Conservation (phyloP, 768 basidiomycete genomes). For the Nidula microcarpa region DNA sequence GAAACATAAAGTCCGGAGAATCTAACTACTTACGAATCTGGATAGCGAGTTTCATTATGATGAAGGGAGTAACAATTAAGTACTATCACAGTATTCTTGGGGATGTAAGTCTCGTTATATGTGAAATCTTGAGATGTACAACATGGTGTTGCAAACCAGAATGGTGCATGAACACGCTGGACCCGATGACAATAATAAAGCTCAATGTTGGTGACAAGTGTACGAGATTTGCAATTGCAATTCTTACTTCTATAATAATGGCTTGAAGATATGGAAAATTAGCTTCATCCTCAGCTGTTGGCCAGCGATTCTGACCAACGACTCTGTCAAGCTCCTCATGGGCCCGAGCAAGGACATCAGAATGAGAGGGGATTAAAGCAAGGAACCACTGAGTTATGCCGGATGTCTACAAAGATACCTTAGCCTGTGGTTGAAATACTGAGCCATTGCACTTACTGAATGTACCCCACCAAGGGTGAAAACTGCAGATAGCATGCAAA, state of each 20-base stretch:
- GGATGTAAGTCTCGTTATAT: constrained; percentile 33
- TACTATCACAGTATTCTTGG: constrained; percentile 32
- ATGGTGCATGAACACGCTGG: constrained; percentile 29
- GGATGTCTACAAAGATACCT: constrained; percentile 16
- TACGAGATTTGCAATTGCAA: no score
- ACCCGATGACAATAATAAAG: constrained; percentile 24
- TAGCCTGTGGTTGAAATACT: no score
- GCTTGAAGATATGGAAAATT: constrained; percentile 17
- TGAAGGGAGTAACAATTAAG: constrained; percentile 34
- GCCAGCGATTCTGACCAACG: constrained; percentile 15
- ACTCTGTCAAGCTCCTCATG: constrained; percentile 24
- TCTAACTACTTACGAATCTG: constrained; percentile 20
- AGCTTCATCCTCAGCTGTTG: constrained; percentile 24
- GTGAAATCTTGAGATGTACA: constrained; percentile 29
- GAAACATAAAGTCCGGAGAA: neutral
- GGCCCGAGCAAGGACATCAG: constrained; percentile 21
- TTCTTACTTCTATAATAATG: constrained; percentile 19
- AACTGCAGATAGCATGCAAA: constrained; percentile 32
- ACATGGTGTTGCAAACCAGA: constrained; percentile 38
- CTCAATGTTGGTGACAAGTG: no score
- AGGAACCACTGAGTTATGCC: constrained; percentile 31
- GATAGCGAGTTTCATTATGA: constrained; percentile 27
- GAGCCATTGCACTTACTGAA: constrained; percentile 28
- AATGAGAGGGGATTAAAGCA: constrained; percentile 23
- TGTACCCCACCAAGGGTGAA: constrained; percentile 43